Conservation (phyloP, 106 monocot genomes). For the Dioscorea zingiberensis region DNA sequence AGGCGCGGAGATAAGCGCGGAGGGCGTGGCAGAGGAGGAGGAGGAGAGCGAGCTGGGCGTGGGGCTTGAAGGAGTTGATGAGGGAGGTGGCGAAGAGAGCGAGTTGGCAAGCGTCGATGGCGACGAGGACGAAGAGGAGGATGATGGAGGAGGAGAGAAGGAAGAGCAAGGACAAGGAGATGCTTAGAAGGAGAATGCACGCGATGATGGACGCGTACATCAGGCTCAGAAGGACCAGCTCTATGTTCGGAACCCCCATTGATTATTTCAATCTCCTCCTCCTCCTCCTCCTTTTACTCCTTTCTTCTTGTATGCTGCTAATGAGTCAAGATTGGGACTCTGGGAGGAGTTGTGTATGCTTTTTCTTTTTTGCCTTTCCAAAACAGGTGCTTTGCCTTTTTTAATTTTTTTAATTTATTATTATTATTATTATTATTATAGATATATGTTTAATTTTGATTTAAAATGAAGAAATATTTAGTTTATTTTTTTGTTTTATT, state of each 20-base stretch:
- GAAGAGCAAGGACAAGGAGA: background rate
- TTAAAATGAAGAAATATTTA: too few species aligned
- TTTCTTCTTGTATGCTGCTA: too few species aligned
- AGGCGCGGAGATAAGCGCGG: too few species aligned
- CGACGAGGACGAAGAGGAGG: background rate
- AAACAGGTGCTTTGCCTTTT: too few species aligned
- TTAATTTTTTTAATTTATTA: too few species aligned
- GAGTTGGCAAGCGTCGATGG: background rate
- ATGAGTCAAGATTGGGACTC: background rate
- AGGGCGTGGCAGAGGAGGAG: background rate
- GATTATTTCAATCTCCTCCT: too few species aligned
- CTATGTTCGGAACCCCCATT: slow-evolving; percentile 3
- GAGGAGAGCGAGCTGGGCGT: background rate
- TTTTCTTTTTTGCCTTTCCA: background rate
- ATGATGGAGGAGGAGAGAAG: background rate
- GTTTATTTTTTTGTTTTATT: too few species aligned
- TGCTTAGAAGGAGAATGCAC: background rate
- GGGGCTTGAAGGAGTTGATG: background rate
- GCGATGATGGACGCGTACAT: background rate
- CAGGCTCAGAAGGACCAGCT: background rate
- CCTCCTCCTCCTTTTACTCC: too few species aligned
- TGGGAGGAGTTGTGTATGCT: background rate
- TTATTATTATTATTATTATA: too few species aligned
- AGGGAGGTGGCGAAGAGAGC: background rate
- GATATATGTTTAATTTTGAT: too few species aligned